Evolutionary conservation across 2,329 filamentous ascomycete species (phyloP), one percentile per base, ranked within the genome.

Genomic region (Colletotrichum aenigma): DNA sequence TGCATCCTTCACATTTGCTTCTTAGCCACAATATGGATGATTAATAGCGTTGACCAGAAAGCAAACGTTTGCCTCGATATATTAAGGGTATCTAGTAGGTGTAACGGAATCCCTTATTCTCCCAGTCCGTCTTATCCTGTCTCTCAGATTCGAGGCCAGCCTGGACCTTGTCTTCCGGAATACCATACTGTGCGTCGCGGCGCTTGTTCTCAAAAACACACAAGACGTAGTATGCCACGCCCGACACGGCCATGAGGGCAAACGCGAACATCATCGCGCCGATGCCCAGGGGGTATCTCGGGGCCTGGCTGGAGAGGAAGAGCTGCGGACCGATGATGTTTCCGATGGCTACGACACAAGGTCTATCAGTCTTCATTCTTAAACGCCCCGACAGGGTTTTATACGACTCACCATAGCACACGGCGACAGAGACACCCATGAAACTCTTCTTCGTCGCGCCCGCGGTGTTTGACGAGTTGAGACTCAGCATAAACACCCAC

Each of bases 391-490:
- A 2, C 55, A 32, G 26, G 24, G 12, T 16, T 18, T 16, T 4
- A 12, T 58, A 24, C 26, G 3, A 55, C 67, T 48, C 36, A 76
- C 74, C 71, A 60, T 83, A 83, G 4, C 81, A 73, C 0, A 83
- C 76, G 1, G 82, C 82, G 4, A 83, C 76, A 0, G 82, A 81
- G 4, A 81, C 70, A 1, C 78, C 78, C 76, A 81, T 79, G 7
- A 83, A 83, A 2, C 79, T 80, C 77, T 83, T 83, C 43, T 83
- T 83, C 0, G 82, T 83, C 0, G 80, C 78, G 0, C 82, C 82
- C 2, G 81, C 80, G 2, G 77, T 82, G 6, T 83, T 83, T 0
- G 82, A 82, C 0, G 82, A 83, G 15, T 77, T 79, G 1, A 83
- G 48, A 30, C 82, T 83, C 1, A 83, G 74, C 16, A 82, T 75